Conservation (phyloP, 2,329 filamentous ascomycete genomes). For the Rutstroemia sydowiana region DNA sequence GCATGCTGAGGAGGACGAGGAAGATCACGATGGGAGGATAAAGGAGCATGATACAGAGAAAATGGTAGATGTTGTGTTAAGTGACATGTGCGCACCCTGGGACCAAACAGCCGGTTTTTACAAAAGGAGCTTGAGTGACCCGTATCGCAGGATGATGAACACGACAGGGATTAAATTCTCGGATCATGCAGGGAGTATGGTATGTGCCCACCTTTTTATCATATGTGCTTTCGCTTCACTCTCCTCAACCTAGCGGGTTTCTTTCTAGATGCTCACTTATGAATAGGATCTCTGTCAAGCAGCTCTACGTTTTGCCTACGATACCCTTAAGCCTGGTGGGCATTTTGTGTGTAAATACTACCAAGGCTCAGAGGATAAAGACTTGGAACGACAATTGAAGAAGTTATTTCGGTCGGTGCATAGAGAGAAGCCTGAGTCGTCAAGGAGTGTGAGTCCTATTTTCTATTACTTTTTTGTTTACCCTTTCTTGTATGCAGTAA, state of each 20-base stretch:
- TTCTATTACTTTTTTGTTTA: not conserved
- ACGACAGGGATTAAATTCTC: conserved; percentile 81
- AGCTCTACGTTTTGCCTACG: conserved; percentile 76
- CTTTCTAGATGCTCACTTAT: not conserved
- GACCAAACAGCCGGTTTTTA: conserved; percentile 69
- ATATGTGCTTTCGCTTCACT: too few species aligned
- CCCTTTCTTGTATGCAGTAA: not conserved
- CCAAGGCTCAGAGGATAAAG: conserved; percentile 79
- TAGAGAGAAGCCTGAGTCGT: conserved; percentile 86
- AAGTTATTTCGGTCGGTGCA: conserved; percentile 73
- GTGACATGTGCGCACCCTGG: conserved; percentile 99
- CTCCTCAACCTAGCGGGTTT: too few species aligned
- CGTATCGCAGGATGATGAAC: conserved; percentile 98
- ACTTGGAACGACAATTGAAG: conserved; percentile 65
- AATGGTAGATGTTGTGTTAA: conserved; percentile 85
- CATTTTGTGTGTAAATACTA: conserved; percentile 98
- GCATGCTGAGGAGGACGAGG: conserved; percentile 12
- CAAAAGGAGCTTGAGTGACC: conserved; percentile 89
- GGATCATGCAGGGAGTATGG: conserved; percentile 93
- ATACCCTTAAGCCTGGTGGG: conserved; percentile 73
- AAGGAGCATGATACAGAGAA: conserved; percentile 38
- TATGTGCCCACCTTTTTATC: conserved; percentile 39
- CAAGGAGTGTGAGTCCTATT: conserved; percentile 61
- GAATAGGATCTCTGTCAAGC: conserved; percentile 79
- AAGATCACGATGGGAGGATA: conserved; percentile 26